Percentiles rank a stretch among this genome's conserved stretches.
Conservation (phyloP, 1,284 basidiomycete species). For the Hymenochaete sp. region DNA sequence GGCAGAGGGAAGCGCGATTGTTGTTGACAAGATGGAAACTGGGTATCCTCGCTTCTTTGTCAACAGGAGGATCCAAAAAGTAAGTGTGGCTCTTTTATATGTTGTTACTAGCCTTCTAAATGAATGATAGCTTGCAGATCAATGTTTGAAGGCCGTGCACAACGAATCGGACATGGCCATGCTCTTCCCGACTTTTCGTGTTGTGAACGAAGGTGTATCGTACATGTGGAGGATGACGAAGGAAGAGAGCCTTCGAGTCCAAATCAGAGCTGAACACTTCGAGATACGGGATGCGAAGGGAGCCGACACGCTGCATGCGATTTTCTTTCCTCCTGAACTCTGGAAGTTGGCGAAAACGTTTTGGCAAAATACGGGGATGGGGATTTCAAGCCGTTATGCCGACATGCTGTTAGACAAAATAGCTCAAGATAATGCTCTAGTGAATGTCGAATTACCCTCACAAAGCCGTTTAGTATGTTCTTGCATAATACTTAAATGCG, state of each 20-base stretch:
- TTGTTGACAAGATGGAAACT: conserved; percentile 76
- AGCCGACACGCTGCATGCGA: conserved; percentile 64
- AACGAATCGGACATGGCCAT: conserved; percentile 62
- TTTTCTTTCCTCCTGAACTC: conserved; percentile 61
- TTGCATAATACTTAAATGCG: not conserved
- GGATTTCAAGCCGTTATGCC: conserved; percentile 83
- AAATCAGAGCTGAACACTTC: conserved; percentile 66
- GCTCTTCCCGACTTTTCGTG: conserved; percentile 65
- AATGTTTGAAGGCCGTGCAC: conserved; percentile 65
- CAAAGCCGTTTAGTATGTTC: not conserved
- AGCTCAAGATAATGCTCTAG: not conserved
- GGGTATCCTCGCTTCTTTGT: conserved; percentile 98
- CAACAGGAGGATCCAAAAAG: conserved; percentile 81
- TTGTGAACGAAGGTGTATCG: conserved; percentile 68
- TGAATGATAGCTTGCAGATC: conserved; percentile 54
- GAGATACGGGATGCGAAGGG: conserved; percentile 37
- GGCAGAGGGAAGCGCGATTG: conserved; percentile 81
- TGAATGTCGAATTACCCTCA: not conserved
- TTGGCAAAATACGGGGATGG: conserved; percentile 93
- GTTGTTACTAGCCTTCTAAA: not conserved
- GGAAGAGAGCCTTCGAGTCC: conserved; percentile 36
- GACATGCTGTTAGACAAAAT: conserved; percentile 64
- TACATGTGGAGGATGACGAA: conserved; percentile 56
- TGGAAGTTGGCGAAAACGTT: conserved; percentile 79
- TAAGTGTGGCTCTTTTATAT: conserved; percentile 29